These are phyloP conservation scores for Solanum clarkiae DNA, from an alignment of 257 asterid species.

Conservation along the genomic window DNA sequence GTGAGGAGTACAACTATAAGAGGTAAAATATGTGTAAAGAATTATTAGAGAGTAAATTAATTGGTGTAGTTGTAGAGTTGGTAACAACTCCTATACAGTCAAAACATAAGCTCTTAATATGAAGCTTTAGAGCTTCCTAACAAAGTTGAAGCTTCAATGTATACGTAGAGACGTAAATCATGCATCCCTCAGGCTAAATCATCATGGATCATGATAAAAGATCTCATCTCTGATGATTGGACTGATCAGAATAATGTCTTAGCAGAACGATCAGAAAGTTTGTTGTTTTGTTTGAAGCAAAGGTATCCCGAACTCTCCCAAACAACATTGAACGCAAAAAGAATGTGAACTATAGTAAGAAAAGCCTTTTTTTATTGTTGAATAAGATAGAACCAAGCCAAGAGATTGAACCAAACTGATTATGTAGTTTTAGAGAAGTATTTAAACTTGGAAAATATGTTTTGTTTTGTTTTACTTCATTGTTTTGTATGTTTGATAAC, in stretches of 20 bases:
- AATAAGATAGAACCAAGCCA: constrained; percentile 3
- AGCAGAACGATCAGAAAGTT: constrained; percentile 62
- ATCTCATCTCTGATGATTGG: constrained; percentile 63
- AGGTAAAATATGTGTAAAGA: no score
- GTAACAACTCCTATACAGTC: constrained; percentile 35
- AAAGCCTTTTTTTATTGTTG: not conserved
- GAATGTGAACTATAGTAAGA: not conserved
- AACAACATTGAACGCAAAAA: constrained; percentile 63
- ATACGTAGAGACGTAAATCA: constrained; percentile 71
- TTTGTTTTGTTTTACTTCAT: not conserved
- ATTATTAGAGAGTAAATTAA: no score
- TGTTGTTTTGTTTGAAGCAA: constrained; percentile 65
- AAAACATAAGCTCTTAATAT: constrained; percentile 55
- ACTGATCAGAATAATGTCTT: constrained; percentile 55
- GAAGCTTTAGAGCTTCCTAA: constrained; percentile 84
- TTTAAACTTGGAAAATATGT: not conserved
- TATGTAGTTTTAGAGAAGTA: not conserved
- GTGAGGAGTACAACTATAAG: no score
- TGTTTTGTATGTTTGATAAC: not conserved
- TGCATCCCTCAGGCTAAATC: constrained; percentile 52
- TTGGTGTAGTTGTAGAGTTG: no score
- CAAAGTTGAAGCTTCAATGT: constrained; percentile 74
- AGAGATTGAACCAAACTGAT: not conserved
- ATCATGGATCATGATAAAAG: constrained; percentile 81
- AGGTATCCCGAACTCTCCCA: constrained; percentile 81